Base-by-base conservation (phyloP, 179 eudicot genomes). In the Spergularia azorica region DNA sequence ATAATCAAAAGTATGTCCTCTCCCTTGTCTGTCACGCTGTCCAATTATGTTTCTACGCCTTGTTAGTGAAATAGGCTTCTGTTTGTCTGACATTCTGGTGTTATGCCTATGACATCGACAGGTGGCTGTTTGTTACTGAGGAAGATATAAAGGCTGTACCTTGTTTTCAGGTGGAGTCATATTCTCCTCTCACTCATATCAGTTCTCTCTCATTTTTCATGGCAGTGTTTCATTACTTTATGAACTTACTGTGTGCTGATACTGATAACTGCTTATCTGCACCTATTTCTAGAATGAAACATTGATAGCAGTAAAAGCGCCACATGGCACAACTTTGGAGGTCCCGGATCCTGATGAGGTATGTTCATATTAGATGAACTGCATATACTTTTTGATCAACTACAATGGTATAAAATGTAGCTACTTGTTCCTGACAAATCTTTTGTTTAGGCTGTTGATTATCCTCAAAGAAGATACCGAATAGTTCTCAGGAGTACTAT, bases 301-400 rank as follows among this genome's bases (percentile, higher is more conserved):
- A 56, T 83, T 93, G 80, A 90, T 93, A 76, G 97, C 97, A 70
- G 81, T 95, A 57, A 95, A 94, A 85, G 98, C 98, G 80, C 98
- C 98, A 21, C 97, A 93, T 84, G 97, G 96, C 67, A 93, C 97
- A 72, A 93, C 96, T 18, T 83, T 93, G 79, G 96, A 93, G 88
- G 97, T 93, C 62, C 97, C 96, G 39, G 97, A 93, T 78, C 97
- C 97, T 18, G 97, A 93, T 81, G 97, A 89, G 91, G 97, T 88
- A 81, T 81, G 55, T 85, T 3, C 48, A 72, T 41, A 57, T 39
- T 69, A 59, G 60, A 51, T 16, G 55, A 73, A 26, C 16, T 39
- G 21, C 68, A 5, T 70, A 38, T 50, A 1, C 14, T 72, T 71
- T 38, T 60, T 76, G 46, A 41, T 14, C 63, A 50, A 63, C 20